phyloP scores from a whole-genome alignment of 2,329 filamentous ascomycete species.

The Septoria petroselini region DNA sequence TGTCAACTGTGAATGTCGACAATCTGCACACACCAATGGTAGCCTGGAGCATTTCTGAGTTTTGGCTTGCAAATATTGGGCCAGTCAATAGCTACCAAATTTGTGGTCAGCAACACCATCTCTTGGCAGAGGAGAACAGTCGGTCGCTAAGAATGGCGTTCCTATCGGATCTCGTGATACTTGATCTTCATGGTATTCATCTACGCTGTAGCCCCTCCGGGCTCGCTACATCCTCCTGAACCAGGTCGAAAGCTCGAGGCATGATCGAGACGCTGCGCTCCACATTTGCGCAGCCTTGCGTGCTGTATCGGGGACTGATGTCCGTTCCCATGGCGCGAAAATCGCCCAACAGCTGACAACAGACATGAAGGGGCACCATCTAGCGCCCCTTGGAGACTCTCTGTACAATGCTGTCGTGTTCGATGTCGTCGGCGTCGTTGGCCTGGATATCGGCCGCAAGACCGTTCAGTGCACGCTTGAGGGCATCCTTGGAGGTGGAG shows the following conservation, averaged over 20 bases:
- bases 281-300: neutral
- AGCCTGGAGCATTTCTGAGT: too few relatives aligned
- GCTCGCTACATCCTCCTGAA: constrained; percentile 1
- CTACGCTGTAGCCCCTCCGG: constrained; percentile 11
- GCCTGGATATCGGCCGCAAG: constrained; percentile 75
- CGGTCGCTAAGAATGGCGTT: neutral
- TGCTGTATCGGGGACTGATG: neutral
- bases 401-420: constrained; percentile 66
- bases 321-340: neutral
- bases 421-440: constrained; percentile 79
- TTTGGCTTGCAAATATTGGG: too few relatives aligned
- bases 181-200: constrained; percentile 11
- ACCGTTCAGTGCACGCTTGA: constrained; percentile 75
- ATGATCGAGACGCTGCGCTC: neutral
- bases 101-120: neutral
- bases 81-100: neutral
- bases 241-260: neutral
- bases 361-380: constrained; percentile 16
- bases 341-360: neutral
- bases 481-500: constrained; percentile 76
- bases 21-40: neutral
- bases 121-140: neutral
- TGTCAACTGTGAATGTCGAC: neutral
- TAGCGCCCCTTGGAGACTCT: constrained; percentile 53
- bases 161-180: constrained; percentile 1